Percentiles rank a stretch among this genome's conserved stretches.
Evolutionary conservation across 345 rosid genomes (phyloP).

Genomic region (Punica granatum): DNA sequence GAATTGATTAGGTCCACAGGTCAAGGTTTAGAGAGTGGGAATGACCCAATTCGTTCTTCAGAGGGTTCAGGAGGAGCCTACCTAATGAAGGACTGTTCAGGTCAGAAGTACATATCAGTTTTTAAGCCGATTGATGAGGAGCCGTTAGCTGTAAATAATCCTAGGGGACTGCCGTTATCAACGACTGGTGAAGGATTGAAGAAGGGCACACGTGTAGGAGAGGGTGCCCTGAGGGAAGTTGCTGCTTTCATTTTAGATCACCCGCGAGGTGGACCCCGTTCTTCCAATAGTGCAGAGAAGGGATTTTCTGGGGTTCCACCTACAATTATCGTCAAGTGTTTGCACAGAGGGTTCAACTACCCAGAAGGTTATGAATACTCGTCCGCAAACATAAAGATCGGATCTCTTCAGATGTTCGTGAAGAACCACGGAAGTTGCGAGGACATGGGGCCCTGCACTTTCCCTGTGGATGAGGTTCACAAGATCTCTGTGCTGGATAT

Average conservation of each 20-base stretch:
- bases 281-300: conserved; percentile 24
- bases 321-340: conserved; percentile 68
- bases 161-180: conserved; percentile 51
- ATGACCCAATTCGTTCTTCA: conserved; percentile 51
- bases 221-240: conserved; percentile 84
- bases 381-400: conserved; percentile 46
- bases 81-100: conserved; percentile 70
- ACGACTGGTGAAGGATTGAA: conserved; percentile 73
- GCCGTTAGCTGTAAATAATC: conserved; percentile 83
- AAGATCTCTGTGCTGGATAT: conserved; percentile 85
- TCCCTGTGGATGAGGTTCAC: conserved; percentile 74
- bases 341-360: conserved; percentile 62
- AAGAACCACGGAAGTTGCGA: conserved; percentile 76
- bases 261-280: conserved; percentile 34
- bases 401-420: conserved; percentile 80
- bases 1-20: conserved; percentile 53
- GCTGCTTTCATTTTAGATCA: conserved; percentile 84
- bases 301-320: conserved; percentile 92
- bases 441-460: conserved; percentile 69
- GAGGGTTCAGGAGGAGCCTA: conserved; percentile 91
- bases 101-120: conserved; percentile 53
- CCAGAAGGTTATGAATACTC: conserved; percentile 45
- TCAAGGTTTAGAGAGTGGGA: conserved; percentile 58
- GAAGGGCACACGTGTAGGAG: conserved; percentile 76
- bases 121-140: conserved; percentile 89